Evolutionary conservation across 768 basidiomycete species (phyloP), one percentile per base, ranked within the genome.

Genomic region (Amanita jacksonii): DNA sequence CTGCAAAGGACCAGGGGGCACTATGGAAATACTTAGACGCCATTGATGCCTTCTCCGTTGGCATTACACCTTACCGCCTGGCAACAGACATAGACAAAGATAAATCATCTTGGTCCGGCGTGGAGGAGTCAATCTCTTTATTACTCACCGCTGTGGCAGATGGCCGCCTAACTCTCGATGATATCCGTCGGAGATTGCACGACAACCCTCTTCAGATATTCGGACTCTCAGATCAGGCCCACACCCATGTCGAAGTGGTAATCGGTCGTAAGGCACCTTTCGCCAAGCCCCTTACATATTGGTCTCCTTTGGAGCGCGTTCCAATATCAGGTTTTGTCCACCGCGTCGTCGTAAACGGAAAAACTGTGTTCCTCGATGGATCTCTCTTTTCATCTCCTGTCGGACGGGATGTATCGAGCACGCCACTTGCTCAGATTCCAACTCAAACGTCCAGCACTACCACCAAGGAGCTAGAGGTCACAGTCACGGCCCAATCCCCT

Each of bases 181-280:
- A 87, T 58, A 79, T 99, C 51, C 79, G 78, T 27, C 57, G 69
- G n/a, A 79, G 91, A 37, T 61, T 97, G 13, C 81, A 91, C 57
- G 92, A 97, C 55, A 97, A 96, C 61, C 94, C 96, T 1, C 75
- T 85, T 15, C 73, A 77, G 31, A 97, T 99, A 57, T 96, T 98
- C 58, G 83, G 82, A 25, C 72, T 98, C 9, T 82, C 89, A 0
- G 90, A 96, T 50, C 88, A 90, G 56, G 57, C 74, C 4, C 76
- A 89, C 48, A 91, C 92, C 1, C 84, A 82, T 50, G 87, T 96
- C 28, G 96, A 99, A 57, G 88, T 99, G 35, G 88, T 93, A 50
- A 67, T 96, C 20, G 86, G 88, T 45, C 79, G 96, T 41, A 73
- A 70, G 45, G 69, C 73, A 15, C 64, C 67, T 33, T 88, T 87